Conservation (phyloP, 75 land plant genomes). For the Pseudotsuga menziesii region DNA sequence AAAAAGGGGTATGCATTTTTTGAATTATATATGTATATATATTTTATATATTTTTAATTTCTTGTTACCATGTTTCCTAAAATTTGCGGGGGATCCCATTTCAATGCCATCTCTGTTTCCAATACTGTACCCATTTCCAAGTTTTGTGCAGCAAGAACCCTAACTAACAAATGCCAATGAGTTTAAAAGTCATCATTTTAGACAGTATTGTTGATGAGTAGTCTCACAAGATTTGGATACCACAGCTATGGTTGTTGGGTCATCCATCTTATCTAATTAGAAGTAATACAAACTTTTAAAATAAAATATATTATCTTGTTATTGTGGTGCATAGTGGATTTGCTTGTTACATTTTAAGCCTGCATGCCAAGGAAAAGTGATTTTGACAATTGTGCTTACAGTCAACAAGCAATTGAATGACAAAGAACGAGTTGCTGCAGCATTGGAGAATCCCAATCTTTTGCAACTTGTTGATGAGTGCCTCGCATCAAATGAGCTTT, state of each 20-base stretch:
- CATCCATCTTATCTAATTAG: background rate
- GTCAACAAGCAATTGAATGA: slow-evolving; percentile 94
- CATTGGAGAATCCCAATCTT: slow-evolving; percentile 87
- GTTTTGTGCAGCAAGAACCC: no score
- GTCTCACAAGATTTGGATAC: no score
- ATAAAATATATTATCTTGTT: background rate
- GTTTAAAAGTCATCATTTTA: no score
- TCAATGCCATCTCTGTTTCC: no score
- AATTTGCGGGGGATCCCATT: no score
- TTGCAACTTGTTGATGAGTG: slow-evolving; percentile 84
- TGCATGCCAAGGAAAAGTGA: background rate
- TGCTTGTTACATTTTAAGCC: background rate
- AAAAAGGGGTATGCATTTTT: no score
- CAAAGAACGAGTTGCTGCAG: slow-evolving; percentile 91
- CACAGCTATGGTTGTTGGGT: background rate
- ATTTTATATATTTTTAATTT: no score
- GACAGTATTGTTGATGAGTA: no score
- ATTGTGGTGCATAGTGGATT: background rate
- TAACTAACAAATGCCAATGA: no score
- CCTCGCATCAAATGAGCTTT: slow-evolving; percentile 51
- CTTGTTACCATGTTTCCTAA: no score
- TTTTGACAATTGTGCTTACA: slow-evolving; percentile 17
- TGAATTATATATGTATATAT: no score
- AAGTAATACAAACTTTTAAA: background rate
- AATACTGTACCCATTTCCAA: no score